These are phyloP conservation scores for Macrophomina phaseolina DNA, from an alignment of 2,329 filamentous ascomycete species.

Conservation along the genomic window DNA sequence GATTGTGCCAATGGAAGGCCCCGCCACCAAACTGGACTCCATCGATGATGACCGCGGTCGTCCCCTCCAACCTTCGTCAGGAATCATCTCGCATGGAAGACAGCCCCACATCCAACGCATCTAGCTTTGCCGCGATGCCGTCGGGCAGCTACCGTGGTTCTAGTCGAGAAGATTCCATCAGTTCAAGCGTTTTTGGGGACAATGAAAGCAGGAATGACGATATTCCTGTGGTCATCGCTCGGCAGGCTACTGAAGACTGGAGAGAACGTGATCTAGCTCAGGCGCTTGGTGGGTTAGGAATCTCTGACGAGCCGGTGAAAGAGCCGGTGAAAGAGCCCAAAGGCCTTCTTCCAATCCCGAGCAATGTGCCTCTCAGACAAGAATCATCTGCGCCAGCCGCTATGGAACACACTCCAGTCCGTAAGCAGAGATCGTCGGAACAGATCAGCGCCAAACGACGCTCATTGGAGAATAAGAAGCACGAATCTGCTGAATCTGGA, in stretches of 20 bases:
- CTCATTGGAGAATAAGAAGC: slow-evolving; percentile 72
- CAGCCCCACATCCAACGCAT: slow-evolving; percentile 80
- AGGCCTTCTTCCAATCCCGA: slow-evolving; percentile 38
- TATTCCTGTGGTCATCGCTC: slow-evolving; percentile 74
- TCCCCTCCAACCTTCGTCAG: slow-evolving; percentile 68
- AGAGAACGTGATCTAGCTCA: slow-evolving; percentile 62
- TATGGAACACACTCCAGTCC: slow-evolving; percentile 56
- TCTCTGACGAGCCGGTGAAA: slow-evolving; percentile 64
- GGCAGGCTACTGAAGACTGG: slow-evolving; percentile 79
- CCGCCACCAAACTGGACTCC: slow-evolving; percentile 66
- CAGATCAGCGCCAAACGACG: slow-evolving; percentile 76
- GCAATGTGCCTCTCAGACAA: slow-evolving; percentile 45
- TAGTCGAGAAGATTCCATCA: slow-evolving; percentile 86
- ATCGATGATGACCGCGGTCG: slow-evolving; percentile 50
- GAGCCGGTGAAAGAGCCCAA: slow-evolving; percentile 39
- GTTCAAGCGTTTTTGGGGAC: slow-evolving; percentile 86
- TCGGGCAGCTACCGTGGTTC: slow-evolving; percentile 78
- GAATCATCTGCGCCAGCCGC: slow-evolving; percentile 63
- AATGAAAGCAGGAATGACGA: slow-evolving; percentile 82
- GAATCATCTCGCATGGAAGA: slow-evolving; percentile 71
- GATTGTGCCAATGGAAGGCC: slow-evolving; percentile 92
- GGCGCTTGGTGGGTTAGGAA: slow-evolving; percentile 71
- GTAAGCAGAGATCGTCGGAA: slow-evolving; percentile 73
- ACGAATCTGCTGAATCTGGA: slow-evolving; percentile 83
- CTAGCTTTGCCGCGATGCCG: slow-evolving; percentile 73